These are phyloP conservation scores for Darksidea phi DNA, from an alignment of 495 filamentous ascomycete species.

Conservation along the genomic window DNA sequence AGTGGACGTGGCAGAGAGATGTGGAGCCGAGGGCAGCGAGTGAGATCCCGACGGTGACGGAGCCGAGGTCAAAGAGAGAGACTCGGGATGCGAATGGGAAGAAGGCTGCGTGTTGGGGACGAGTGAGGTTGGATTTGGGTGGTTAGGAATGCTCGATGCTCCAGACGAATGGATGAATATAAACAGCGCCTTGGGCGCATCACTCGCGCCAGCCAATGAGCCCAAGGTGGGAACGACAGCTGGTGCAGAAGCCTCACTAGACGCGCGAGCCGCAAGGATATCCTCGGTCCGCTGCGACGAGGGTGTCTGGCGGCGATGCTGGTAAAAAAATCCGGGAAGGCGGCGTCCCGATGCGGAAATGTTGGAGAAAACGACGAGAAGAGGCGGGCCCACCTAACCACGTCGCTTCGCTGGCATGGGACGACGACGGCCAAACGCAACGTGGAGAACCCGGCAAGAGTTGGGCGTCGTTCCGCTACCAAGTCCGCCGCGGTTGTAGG, in stretches of 20 bases:
- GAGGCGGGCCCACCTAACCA: conserved; percentile 24
- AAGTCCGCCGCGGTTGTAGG: conserved; percentile 21
- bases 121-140: conserved; percentile 8
- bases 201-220: conserved; percentile 27
- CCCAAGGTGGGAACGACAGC: conserved; percentile 21
- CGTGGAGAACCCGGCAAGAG: conserved; percentile 9
- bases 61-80: not conserved
- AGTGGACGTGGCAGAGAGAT: not conserved
- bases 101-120: conserved; percentile 1
- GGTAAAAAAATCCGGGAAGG: conserved; percentile 28
- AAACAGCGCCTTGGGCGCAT: conserved; percentile 34
- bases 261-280: conserved; percentile 32
- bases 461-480: conserved; percentile 1
- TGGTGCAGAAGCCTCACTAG: conserved; percentile 34
- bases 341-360: conserved; percentile 28
- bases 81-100: not conserved
- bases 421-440: conserved; percentile 14
- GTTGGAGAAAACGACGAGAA: conserved; percentile 20
- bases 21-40: not conserved
- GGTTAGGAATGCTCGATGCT: conserved; percentile 21
- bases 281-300: conserved; percentile 33
- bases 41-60: not conserved
- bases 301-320: conserved; percentile 17
- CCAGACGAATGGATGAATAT: conserved; percentile 22
- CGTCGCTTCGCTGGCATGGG: conserved; percentile 25